Percentiles rank a stretch among this genome's conserved stretches.
These are phyloP conservation scores for Heterobasidion parviporum DNA, from an alignment of 1,284 basidiomycete species.

Conservation along the genomic window DNA sequence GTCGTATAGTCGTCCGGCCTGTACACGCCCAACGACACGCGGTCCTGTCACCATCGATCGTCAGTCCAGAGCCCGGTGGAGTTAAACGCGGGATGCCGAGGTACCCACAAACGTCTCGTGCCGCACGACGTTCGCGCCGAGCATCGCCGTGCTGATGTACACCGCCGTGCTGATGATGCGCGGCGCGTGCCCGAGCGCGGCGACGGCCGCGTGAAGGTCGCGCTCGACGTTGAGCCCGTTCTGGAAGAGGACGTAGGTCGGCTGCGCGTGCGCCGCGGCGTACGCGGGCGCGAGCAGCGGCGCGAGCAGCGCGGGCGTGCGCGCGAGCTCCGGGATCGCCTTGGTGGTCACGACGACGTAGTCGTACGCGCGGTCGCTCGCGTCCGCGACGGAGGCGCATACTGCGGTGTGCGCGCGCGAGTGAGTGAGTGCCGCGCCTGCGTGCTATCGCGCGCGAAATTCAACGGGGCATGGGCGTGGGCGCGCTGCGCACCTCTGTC, in stretches of 20 bases:
- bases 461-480: background rate
- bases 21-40: slow-evolving; percentile 44
- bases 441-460: background rate
- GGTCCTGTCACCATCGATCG: slow-evolving; percentile 29
- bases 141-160: slow-evolving; percentile 45
- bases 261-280: slow-evolving; percentile 36
- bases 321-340: slow-evolving; percentile 59
- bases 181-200: slow-evolving; percentile 33
- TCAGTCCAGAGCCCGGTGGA: too few species aligned
- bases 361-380: slow-evolving; percentile 52
- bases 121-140: slow-evolving; percentile 36
- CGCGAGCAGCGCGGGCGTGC: slow-evolving; percentile 48
- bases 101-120: slow-evolving; percentile 43
- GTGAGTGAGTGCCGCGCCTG: background rate
- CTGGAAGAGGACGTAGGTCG: slow-evolving; percentile 64
- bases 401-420: slow-evolving; percentile 24
- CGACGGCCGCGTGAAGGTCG: slow-evolving; percentile 52
- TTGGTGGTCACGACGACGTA: slow-evolving; percentile 70
- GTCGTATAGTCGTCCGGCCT: slow-evolving; percentile 34
- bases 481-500: slow-evolving; percentile 38
- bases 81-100: too few species aligned
- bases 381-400: slow-evolving; percentile 47
- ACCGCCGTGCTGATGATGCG: slow-evolving; percentile 47
- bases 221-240: slow-evolving; percentile 73
- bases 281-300: slow-evolving; percentile 50